Base-by-base conservation (phyloP, 139 green algal genomes). In the Bryopsis sp. region DNA sequence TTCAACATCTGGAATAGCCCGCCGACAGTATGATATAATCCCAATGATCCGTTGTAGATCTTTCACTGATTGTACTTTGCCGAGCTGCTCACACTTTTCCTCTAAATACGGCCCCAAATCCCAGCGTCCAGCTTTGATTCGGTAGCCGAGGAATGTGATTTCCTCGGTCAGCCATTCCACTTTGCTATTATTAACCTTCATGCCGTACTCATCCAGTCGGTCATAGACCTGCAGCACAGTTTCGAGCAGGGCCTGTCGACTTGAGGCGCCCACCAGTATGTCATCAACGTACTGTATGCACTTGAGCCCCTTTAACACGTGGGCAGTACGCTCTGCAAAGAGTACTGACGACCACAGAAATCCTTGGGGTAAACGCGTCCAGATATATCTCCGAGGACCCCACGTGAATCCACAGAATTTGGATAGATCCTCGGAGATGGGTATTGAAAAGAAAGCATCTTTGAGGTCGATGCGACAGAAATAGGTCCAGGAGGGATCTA, bases 181-280 rank as follows among this genome's bases (percentile, higher is more conserved):
- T 31, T 69, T 69, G 5, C 54, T 36, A 11, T 57, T 6, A 37
- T 69, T 69, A 8, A 69, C 62, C 29, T 69, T 69, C 8, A 69
- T n/a, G 24, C 62, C 62, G 28, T 37, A 69, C 8, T 54, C 5
- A 5, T 54, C 35, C 11, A 69, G n/a, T 19, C 62, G 62, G 4
- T 54, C 37, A 57, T 57, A 69, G 15, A 69, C 62, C 24, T 28
- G 8, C 4, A 24, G 15, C 5, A 54, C 34, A 32, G 5, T 54
- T 22, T 15, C 37, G 3, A 35, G 6, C 7, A 69, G 62, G 35
- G 48, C 62, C 28, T 58, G 37, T 15, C 7, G 38, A 28, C 35
- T 69, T 15, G 22, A 11, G 7, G 37, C 62, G 37, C 62, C 62
- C 26, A 69, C 54, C 7, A 69, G 62, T 4, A 69, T 7, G 28